These are phyloP conservation scores for Pythium guiyangense DNA, from an alignment of 352 stramenopile species.

Conservation along the genomic window DNA sequence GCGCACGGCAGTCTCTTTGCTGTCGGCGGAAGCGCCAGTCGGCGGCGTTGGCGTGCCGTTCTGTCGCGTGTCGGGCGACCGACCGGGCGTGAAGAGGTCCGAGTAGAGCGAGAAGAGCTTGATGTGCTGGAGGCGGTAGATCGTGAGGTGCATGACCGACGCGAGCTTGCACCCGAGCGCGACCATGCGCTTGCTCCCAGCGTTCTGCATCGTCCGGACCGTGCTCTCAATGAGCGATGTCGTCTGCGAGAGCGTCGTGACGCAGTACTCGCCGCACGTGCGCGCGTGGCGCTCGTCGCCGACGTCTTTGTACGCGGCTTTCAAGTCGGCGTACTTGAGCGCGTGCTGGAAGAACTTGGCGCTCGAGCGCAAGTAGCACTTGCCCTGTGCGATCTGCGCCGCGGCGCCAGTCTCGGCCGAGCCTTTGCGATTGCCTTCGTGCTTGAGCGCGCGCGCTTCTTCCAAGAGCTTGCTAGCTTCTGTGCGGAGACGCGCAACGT, in stretches of 20 bases:
- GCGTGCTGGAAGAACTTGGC: conserved; percentile 85
- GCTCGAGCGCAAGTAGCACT: conserved; percentile 71
- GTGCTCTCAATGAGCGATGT: conserved; percentile 79
- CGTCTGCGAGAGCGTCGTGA: conserved; percentile 73
- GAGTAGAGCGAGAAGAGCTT: conserved; percentile 79
- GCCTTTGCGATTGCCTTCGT: conserved; percentile 71
- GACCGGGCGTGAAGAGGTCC: conserved; percentile 69
- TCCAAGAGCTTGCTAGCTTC: conserved; percentile 55
- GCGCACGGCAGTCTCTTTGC: conserved; percentile 60
- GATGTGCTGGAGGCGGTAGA: conserved; percentile 78
- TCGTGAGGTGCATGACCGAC: conserved; percentile 71
- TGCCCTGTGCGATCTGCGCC: conserved; percentile 56
- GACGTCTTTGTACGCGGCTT: conserved; percentile 71
- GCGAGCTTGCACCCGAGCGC: conserved; percentile 82
- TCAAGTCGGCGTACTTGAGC: conserved; percentile 74
- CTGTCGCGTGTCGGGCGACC: conserved; percentile 67
- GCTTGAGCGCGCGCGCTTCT: conserved; percentile 70
- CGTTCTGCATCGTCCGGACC: conserved; percentile 55
- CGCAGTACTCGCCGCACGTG: conserved; percentile 54
- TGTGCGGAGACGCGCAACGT: conserved; percentile 47
- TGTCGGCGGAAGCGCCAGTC: conserved; percentile 43
- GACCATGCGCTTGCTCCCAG: conserved; percentile 52
- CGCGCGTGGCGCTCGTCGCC: conserved; percentile 57
- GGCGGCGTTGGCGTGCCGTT: conserved; percentile 64
- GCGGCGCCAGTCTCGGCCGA: conserved; percentile 27